These are phyloP conservation scores for Ophiostoma fasciatum DNA, from an alignment of 2,329 filamentous ascomycete genomes.

Conservation along the genomic window DNA sequence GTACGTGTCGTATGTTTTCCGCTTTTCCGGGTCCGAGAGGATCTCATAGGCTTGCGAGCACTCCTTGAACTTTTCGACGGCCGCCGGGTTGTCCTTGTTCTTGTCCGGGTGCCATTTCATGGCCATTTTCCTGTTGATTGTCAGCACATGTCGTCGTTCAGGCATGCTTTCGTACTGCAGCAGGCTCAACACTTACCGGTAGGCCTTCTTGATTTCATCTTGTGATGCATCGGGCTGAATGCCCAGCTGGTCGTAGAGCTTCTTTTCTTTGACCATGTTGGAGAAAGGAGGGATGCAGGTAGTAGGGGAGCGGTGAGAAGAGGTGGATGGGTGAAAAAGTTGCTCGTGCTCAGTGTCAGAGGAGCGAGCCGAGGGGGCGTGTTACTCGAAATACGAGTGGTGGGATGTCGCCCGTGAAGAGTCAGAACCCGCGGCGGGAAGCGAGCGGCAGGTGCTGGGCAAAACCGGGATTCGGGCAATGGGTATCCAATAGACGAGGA, in stretches of 20 bases:
- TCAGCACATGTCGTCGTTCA: not conserved
- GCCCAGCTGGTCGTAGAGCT: slow-evolving; percentile 72
- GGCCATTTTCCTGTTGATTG: slow-evolving; percentile 53
- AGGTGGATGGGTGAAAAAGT: not conserved
- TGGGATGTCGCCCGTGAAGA: too few species aligned
- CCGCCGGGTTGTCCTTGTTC: slow-evolving; percentile 80
- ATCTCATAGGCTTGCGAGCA: slow-evolving; percentile 97
- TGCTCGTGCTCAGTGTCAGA: not conserved
- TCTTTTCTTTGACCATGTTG: slow-evolving; percentile 22
- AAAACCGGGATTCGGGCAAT: too few species aligned
- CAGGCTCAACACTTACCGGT: slow-evolving; percentile 59
- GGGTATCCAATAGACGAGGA: too few species aligned
- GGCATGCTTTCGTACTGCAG: not conserved
- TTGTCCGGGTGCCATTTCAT: slow-evolving; percentile 95
- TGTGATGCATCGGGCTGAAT: slow-evolving; percentile 68
- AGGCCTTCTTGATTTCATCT: slow-evolving; percentile 96
- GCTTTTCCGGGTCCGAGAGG: slow-evolving; percentile 90
- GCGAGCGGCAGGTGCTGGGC: too few species aligned
- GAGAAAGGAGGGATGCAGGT: not conserved
- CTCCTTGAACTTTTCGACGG: slow-evolving; percentile 94
- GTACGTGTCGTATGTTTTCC: slow-evolving; percentile 87
- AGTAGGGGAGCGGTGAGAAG: not conserved
- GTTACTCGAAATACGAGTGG: too few species aligned
- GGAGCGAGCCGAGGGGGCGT: not conserved
- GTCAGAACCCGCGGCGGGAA: too few species aligned